Conservation (phyloP, 441 rosid genomes). For the Erodium moschatum region DNA sequence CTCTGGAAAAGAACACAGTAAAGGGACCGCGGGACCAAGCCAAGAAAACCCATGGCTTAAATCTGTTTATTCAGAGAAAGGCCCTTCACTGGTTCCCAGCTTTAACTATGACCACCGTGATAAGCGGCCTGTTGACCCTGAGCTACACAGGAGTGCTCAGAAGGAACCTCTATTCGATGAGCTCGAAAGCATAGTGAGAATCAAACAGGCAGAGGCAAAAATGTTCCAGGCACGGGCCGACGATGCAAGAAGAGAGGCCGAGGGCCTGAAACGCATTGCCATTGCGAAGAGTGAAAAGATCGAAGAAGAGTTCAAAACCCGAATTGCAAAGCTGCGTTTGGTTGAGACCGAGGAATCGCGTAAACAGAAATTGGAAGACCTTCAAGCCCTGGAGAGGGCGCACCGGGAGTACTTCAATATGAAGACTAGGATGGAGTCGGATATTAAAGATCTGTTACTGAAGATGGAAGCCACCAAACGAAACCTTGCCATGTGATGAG, state of each 20-base stretch:
- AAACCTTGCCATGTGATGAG: slow-evolving; percentile 46
- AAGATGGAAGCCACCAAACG: slow-evolving; percentile 81
- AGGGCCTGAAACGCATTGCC: slow-evolving; percentile 73
- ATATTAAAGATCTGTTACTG: slow-evolving; percentile 64
- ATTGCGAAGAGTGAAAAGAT: slow-evolving; percentile 62
- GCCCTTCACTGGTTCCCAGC: slow-evolving; percentile 44
- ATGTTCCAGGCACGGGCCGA: slow-evolving; percentile 88
- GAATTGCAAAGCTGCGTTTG: slow-evolving; percentile 53
- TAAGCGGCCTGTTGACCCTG: slow-evolving; percentile 36
- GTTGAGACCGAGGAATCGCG: slow-evolving; percentile 56
- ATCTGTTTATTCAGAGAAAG: slow-evolving; percentile 48
- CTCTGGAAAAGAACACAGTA: slow-evolving; percentile 43
- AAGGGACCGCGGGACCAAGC: slow-evolving; percentile 43
- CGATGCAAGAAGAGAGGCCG: slow-evolving; percentile 83
- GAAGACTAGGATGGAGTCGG: slow-evolving; percentile 78
- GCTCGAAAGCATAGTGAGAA: slow-evolving; percentile 74
- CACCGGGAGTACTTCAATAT: slow-evolving; percentile 47
- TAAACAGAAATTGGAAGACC: slow-evolving; percentile 57
- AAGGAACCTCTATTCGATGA: slow-evolving; percentile 72
- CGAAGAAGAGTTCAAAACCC: slow-evolving; percentile 57
- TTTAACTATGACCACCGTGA: slow-evolving; percentile 42
- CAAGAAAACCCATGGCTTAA: slow-evolving; percentile 55
- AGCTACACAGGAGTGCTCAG: slow-evolving; percentile 33
- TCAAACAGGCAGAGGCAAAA: slow-evolving; percentile 80
- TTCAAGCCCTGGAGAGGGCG: slow-evolving; percentile 51